These are phyloP conservation scores for Mycena belliarum DNA, from an alignment of 768 basidiomycete genomes.

Conservation along the genomic window DNA sequence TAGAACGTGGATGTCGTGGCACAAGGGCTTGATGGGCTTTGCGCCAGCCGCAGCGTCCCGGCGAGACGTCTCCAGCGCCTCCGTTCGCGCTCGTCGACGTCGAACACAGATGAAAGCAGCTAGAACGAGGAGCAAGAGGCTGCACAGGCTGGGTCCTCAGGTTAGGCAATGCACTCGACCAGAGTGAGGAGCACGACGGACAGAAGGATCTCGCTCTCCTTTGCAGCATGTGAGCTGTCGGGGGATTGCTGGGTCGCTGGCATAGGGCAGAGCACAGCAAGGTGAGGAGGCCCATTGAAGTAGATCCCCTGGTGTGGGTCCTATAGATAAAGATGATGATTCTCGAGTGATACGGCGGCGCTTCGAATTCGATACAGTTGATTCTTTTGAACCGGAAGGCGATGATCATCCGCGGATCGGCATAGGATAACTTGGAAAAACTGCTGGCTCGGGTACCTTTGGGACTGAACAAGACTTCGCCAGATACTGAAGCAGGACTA, in stretches of 20 bases:
- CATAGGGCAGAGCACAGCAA: background rate
- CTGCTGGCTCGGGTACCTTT: too few species aligned
- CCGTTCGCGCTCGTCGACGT: background rate
- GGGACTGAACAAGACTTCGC: too few species aligned
- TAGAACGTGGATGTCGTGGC: background rate
- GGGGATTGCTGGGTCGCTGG: background rate
- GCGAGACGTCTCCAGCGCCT: background rate
- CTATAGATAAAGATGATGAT: background rate
- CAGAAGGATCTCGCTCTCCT: background rate
- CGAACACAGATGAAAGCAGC: background rate
- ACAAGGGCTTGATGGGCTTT: background rate
- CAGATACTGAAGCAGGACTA: too few species aligned
- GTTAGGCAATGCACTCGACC: background rate
- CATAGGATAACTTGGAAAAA: too few species aligned
- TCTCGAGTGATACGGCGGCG: background rate
- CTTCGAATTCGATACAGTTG: too few species aligned
- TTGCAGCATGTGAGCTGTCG: background rate
- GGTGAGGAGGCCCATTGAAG: background rate
- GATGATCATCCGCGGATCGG: too few species aligned
- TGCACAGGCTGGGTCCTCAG: background rate
- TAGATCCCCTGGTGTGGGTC: background rate
- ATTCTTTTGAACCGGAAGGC: too few species aligned
- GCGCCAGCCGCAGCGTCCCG: background rate
- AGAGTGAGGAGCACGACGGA: background rate
- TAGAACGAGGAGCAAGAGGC: background rate